These are phyloP conservation scores for Blepharisma japonicum DNA, from an alignment of 73 alveolate species.

Conservation along the genomic window DNA sequence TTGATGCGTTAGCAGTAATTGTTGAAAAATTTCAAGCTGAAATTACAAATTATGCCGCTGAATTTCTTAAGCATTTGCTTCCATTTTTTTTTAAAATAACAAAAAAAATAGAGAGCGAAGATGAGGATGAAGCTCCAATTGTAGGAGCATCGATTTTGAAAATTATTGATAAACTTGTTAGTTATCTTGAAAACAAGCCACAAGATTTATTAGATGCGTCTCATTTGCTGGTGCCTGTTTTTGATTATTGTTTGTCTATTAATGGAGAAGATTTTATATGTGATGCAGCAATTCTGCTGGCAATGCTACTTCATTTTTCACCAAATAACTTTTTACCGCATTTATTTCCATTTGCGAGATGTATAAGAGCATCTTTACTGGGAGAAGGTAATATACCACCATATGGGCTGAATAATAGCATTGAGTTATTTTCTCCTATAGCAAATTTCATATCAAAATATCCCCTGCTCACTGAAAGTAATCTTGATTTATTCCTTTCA, in stretches of 20 bases:
- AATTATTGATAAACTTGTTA: conserved; percentile 68
- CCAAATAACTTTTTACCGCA: conserved; percentile 29
- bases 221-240: conserved; percentile 45
- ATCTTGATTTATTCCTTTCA: background rate
- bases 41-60: conserved; percentile 72
- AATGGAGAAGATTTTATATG: conserved; percentile 49
- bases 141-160: conserved; percentile 74
- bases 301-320: conserved; percentile 48
- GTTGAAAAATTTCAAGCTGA: conserved; percentile 45
- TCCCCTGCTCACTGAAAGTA: background rate
- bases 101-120: conserved; percentile 53
- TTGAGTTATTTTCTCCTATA: conserved; percentile 4
- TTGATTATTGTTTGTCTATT: conserved; percentile 59
- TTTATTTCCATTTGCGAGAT: conserved; percentile 40
- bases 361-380: background rate
- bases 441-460: conserved; percentile 20
- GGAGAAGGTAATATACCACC: conserved; percentile 32
- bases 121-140: conserved; percentile 55
- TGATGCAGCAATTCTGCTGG: conserved; percentile 54
- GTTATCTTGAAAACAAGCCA: conserved; percentile 40
- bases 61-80: conserved; percentile 56
- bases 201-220: conserved; percentile 37
- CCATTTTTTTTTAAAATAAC: conserved; percentile 50
- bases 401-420: background rate
- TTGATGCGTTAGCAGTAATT: conserved; percentile 56